phyloP scores from a whole-genome alignment of 2,329 filamentous ascomycete species.

The Sclerotinia nivalis region DNA sequence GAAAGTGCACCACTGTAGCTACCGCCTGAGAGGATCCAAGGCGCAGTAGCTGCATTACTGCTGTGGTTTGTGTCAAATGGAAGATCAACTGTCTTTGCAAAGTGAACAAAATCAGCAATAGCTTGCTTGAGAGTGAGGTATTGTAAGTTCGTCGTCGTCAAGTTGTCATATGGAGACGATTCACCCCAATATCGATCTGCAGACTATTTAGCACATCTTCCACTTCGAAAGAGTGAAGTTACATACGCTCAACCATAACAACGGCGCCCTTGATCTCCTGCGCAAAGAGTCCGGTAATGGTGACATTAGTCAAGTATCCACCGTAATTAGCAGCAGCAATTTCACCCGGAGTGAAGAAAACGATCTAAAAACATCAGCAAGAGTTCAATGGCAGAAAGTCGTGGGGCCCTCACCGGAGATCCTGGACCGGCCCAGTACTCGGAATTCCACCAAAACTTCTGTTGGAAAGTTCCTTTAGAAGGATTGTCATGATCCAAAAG shows the following conservation, averaged over 20 bases:
- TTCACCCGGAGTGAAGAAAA: constrained; percentile 57
- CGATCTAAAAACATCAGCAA: constrained; percentile 41
- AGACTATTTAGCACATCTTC: neutral
- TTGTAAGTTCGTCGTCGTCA: constrained; percentile 55
- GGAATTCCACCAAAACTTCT: constrained; percentile 55
- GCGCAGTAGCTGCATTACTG: constrained; percentile 53
- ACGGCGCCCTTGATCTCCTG: constrained; percentile 55
- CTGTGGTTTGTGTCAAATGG: constrained; percentile 52
- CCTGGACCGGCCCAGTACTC: constrained; percentile 55
- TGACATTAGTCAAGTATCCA: constrained; percentile 52
- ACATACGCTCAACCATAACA: constrained; percentile 55
- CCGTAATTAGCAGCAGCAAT: constrained; percentile 48
- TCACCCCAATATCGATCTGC: constrained; percentile 59
- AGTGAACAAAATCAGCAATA: constrained; percentile 54
- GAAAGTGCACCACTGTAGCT: constrained; percentile 58
- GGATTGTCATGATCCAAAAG: constrained; percentile 60
- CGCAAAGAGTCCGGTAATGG: constrained; percentile 52
- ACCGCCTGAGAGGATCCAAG: constrained; percentile 58
- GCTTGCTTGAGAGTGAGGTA: constrained; percentile 56
- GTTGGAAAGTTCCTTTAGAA: constrained; percentile 54
- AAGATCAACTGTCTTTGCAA: constrained; percentile 54
- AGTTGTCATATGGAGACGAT: constrained; percentile 52
- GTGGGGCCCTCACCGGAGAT: constrained; percentile 48
- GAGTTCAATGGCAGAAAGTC: neutral
- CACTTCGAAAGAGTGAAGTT: neutral